Conservation (phyloP, 495 filamentous ascomycete genomes). For the Penicillium soppii region DNA sequence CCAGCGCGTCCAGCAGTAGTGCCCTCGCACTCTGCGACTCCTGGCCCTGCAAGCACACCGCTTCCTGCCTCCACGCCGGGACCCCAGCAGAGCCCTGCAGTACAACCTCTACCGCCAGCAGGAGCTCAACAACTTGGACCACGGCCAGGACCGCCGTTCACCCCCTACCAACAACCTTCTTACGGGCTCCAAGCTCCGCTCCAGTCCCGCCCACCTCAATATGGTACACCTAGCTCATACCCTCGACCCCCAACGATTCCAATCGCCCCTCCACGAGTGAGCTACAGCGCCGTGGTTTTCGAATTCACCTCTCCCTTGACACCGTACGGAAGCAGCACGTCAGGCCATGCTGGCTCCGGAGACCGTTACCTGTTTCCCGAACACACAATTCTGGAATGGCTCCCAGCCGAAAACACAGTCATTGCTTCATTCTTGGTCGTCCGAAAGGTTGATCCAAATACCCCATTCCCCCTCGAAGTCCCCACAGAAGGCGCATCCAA, state of each 20-base stretch:
- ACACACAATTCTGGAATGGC: constrained; percentile 76
- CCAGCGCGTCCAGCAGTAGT: constrained; percentile 18
- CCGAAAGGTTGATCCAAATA: constrained; percentile 46
- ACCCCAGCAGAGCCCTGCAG: constrained; percentile 22
- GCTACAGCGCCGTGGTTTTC: constrained; percentile 74
- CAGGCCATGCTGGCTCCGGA: constrained; percentile 67
- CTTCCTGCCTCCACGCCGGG: constrained; percentile 11
- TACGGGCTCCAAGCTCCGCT: constrained; percentile 36
- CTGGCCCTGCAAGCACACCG: constrained; percentile 23
- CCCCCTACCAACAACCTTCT: constrained; percentile 31
- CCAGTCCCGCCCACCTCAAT: constrained; percentile 40
- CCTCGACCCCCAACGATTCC: constrained; percentile 33
- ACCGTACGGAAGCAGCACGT: constrained; percentile 47
- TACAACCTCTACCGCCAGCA: constrained; percentile 14
- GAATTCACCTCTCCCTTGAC: constrained; percentile 66
- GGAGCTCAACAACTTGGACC: constrained; percentile 22
- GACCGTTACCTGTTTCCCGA: constrained; percentile 91
- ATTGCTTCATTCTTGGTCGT: constrained; percentile 54
- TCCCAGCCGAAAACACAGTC: constrained; percentile 45
- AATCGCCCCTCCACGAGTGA: constrained; percentile 41
- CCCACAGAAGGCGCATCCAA: constrained; percentile 19
- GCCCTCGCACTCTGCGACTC: constrained; percentile 16
- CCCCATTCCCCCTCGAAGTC: constrained; percentile 40
- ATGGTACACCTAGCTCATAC: constrained; percentile 35
- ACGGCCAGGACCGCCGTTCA: constrained; percentile 29